These are phyloP conservation scores for Hymenoscyphus occultus DNA, from an alignment of 2,329 filamentous ascomycete genomes.

Conservation along the genomic window DNA sequence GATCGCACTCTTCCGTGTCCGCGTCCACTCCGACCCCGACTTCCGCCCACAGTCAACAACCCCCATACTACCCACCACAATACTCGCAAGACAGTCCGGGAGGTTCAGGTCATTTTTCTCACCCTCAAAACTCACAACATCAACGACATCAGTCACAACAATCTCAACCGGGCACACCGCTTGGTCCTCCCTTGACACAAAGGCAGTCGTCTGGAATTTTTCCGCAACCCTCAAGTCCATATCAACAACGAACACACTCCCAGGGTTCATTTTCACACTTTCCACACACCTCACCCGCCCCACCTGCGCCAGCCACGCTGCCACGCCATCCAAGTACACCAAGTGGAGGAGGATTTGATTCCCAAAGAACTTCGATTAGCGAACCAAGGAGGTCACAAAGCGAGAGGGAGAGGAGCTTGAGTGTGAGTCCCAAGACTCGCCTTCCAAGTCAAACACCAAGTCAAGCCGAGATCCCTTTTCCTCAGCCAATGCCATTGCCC, in stretches of 20 bases:
- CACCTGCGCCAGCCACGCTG: slow-evolving; percentile 39
- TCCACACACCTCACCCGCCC: slow-evolving; percentile 37
- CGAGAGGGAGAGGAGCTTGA: slow-evolving; percentile 68
- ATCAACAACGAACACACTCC: slow-evolving; percentile 49
- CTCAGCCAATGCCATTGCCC: slow-evolving; percentile 17
- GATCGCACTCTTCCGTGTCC: slow-evolving; percentile 58
- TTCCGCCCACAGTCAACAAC: slow-evolving; percentile 57
- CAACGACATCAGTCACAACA: slow-evolving; percentile 34
- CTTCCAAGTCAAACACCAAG: slow-evolving; percentile 41
- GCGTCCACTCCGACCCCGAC: slow-evolving; percentile 63
- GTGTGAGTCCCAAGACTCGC: slow-evolving; percentile 75
- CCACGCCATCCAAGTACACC: slow-evolving; percentile 44
- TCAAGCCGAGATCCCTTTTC: slow-evolving; percentile 23
- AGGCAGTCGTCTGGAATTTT: slow-evolving; percentile 45
- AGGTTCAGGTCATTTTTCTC: slow-evolving; percentile 12
- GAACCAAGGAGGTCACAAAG: slow-evolving; percentile 47
- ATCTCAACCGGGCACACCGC: slow-evolving; percentile 42
- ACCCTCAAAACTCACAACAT: slow-evolving; percentile 28
- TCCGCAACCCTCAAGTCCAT: slow-evolving; percentile 57
- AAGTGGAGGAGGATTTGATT: slow-evolving; percentile 42
- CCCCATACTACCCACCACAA: slow-evolving; percentile 44
- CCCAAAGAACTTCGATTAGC: slow-evolving; percentile 45
- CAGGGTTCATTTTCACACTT: slow-evolving; percentile 26
- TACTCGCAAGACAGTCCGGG: slow-evolving; percentile 54
- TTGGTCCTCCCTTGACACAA: slow-evolving; percentile 48